Base-by-base conservation (phyloP, 2,329 filamentous ascomycete genomes). In the Cladophialophora carrionii region DNA sequence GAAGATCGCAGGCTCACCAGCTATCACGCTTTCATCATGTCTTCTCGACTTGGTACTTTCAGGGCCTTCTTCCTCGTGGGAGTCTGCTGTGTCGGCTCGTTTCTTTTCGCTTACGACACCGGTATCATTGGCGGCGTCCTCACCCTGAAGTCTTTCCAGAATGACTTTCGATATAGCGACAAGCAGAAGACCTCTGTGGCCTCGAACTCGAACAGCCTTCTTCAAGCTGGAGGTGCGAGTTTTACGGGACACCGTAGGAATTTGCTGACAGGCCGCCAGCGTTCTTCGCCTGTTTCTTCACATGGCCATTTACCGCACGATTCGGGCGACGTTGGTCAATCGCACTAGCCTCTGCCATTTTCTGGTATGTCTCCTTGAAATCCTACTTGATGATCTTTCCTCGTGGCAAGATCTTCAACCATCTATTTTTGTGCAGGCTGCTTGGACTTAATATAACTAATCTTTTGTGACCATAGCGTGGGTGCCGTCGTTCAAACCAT, bases 101-200 rank as follows among this genome's bases (percentile, higher is more conserved):
- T 76, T 7, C 67, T 78, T 10, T 79, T 78, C 62, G 77, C 76
- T 20, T 79, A 78, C 71, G 77, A 79, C 57, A 78, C 77, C 7
- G 77, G 77, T 0, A 75, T 79, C 14, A 76, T 79, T 43, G 80
- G 80, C 46, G 79, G 80, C 48, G 78, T 82, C 31, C 74, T 82
- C 51, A 80, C 79, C 0, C 72, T 82, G 12, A 61, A 71, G 32
- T 78, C 78, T 5, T 83, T 81, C 71, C 72, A 78, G 49, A 65
- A 74, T 53, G 79, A 80, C 64, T 82, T 80, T 64, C 64, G 74
- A 4, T 82, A 80, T 73, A 14, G 71, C 72, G 5, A 70, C 71
- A 1, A 69, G 14, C n/a, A 79, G 53, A 74, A 76, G 54, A 80
- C 78, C 5, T 32, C 20, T 46, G 55, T 57, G 32, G 43, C 20